phyloP scores from a whole-genome alignment of 2,329 filamentous ascomycete genomes.

The Chrysoporthe cubensis region DNA sequence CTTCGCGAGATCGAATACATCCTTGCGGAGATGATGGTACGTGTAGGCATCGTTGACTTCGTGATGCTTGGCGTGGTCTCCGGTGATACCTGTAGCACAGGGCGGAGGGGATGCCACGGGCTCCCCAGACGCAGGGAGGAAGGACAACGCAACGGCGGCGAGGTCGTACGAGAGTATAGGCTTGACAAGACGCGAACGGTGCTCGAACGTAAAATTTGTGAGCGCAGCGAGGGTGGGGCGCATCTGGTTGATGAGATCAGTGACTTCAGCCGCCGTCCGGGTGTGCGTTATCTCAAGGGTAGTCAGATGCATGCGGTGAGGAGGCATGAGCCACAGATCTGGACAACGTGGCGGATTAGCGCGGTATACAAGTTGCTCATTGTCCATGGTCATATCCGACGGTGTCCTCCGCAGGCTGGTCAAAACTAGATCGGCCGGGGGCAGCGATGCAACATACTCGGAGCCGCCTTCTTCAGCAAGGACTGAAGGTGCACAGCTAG shows the following conservation, averaged over 20 bases:
- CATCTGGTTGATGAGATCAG: conserved; percentile 61
- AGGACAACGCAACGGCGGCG: conserved; percentile 83
- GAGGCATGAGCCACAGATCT: conserved; percentile 85
- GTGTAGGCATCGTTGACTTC: conserved; percentile 68
- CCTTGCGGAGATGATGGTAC: conserved; percentile 87
- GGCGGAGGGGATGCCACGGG: conserved; percentile 45
- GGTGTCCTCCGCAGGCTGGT: background rate
- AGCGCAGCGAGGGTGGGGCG: conserved; percentile 61
- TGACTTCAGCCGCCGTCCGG: conserved; percentile 70
- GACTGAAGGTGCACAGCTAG: conserved; percentile 72
- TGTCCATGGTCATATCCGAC: background rate
- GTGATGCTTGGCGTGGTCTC: background rate
- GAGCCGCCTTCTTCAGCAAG: conserved; percentile 65
- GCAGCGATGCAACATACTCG: conserved; percentile 58
- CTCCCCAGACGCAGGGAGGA: conserved; percentile 78
- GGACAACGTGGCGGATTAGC: background rate
- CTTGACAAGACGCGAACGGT: conserved; percentile 77
- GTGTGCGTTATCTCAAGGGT: conserved; percentile 84
- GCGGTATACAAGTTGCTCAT: background rate
- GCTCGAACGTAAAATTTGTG: conserved; percentile 66
- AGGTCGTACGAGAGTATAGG: conserved; percentile 84
- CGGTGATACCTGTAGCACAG: conserved; percentile 31
- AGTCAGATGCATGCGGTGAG: conserved; percentile 80
- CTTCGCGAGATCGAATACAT: conserved; percentile 68
- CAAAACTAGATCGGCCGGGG: background rate